Evolutionary conservation across 2,329 filamentous ascomycete genomes (phyloP).

Genomic region (Scedosporium dehoogii): DNA sequence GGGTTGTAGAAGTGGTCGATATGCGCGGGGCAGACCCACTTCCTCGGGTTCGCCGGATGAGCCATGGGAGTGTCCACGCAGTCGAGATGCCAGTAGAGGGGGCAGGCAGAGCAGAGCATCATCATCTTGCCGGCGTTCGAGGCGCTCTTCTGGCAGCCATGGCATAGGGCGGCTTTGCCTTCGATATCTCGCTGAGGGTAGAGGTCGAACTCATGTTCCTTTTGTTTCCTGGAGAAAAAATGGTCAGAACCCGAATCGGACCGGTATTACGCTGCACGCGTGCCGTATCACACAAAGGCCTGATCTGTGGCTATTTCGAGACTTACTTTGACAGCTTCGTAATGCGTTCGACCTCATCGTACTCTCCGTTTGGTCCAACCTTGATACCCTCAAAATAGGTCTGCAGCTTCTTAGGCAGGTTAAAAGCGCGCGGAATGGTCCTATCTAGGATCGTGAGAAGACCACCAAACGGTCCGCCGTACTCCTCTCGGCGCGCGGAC

Average conservation of each 20-base stretch:
- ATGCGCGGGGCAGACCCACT: constrained; percentile 86
- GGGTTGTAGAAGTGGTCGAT: constrained; percentile 59
- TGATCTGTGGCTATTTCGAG: constrained; percentile 3
- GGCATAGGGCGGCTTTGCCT: constrained; percentile 67
- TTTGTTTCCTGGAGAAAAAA: constrained; percentile 33
- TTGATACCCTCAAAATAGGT: constrained; percentile 71
- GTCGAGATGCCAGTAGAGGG: constrained; percentile 81
- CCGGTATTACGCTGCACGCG: too few species aligned
- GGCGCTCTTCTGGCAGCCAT: constrained; percentile 59
- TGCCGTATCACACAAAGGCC: too few species aligned
- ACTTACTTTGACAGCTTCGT: constrained; percentile 57
- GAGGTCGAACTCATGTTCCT: constrained; percentile 56
- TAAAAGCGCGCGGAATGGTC: constrained; percentile 62
- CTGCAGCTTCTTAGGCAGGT: constrained; percentile 60
- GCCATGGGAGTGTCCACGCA: constrained; percentile 80
- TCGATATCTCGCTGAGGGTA: constrained; percentile 61
- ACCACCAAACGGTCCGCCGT: constrained; percentile 48
- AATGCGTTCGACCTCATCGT: constrained; percentile 53
- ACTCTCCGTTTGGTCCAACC: constrained; percentile 68
- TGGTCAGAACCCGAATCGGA: constrained; percentile 18
- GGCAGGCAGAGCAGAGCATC: constrained; percentile 77
- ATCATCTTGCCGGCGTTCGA: constrained; percentile 55
- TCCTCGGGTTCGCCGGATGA: constrained; percentile 63
- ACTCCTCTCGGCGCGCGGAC: constrained; percentile 27
- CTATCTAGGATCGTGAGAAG: constrained; percentile 57